Evolutionary conservation across 108 stramenopile species (phyloP).

Genomic region (Pseudonitzschia delicatissima): DNA sequence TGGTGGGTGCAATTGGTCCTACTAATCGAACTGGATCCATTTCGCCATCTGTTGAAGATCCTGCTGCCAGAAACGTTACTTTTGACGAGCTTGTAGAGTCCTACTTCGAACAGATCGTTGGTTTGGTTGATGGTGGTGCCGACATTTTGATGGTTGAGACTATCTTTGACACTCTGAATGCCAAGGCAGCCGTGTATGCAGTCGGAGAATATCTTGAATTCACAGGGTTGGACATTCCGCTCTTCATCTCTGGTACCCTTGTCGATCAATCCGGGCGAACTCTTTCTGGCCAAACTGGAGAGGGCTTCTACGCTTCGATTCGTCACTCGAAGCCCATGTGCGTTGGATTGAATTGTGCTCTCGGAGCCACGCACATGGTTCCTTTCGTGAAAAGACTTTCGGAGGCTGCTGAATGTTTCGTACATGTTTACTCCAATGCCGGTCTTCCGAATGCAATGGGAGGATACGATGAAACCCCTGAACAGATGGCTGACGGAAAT

Average conservation of each 20-base stretch:
- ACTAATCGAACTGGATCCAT: conserved; percentile 98
- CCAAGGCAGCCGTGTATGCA: conserved; percentile 97
- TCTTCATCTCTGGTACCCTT: conserved; percentile 96
- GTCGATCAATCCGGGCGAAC: conserved; percentile 98
- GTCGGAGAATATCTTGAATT: conserved; percentile 91
- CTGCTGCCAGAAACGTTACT: conserved; percentile 91
- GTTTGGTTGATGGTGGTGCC: conserved; percentile 93
- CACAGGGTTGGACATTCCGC: conserved; percentile 88
- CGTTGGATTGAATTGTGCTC: conserved; percentile 98
- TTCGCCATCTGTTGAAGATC: conserved; percentile 95
- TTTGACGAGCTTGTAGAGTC: conserved; percentile 98
- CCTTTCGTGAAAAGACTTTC: conserved; percentile 94
- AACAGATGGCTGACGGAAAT: conserved; percentile 91
- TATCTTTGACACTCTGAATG: conserved; percentile 98
- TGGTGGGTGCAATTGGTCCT: conserved; percentile 96
- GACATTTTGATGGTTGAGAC: conserved; percentile 99
- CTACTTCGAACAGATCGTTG: conserved; percentile 94
- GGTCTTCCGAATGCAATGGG: conserved; percentile 99
- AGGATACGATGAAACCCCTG: conserved; percentile 97
- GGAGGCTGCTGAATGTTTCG: conserved; percentile 92
- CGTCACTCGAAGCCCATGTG: conserved; percentile 98
- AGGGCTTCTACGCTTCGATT: conserved; percentile 97
- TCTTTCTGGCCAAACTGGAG: conserved; percentile 96
- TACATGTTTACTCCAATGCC: conserved; percentile 98
- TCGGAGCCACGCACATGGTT: conserved; percentile 95